Conservation (phyloP, 2,329 filamentous ascomycete species). For the Fusarium brevicatenulatum region DNA sequence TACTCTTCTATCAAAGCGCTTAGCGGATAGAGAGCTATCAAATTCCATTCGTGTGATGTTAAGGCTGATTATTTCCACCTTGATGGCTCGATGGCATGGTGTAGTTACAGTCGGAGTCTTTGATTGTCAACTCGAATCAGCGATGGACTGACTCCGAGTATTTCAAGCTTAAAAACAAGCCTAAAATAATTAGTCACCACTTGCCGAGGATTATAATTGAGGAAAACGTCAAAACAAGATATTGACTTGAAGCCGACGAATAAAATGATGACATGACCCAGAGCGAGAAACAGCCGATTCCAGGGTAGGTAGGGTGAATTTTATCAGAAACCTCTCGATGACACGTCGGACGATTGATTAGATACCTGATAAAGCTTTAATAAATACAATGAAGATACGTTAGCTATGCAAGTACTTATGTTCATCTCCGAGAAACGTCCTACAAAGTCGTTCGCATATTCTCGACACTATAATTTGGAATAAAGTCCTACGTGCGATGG, state of each 20-base stretch:
- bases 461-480: not conserved
- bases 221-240: accelerated
- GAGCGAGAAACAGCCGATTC: not conserved
- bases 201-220: accelerated
- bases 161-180: not conserved
- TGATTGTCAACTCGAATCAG: too few species aligned
- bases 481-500: accelerated
- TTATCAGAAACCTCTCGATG: not conserved
- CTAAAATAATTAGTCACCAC: not conserved
- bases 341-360: not conserved
- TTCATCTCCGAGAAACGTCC: accelerated
- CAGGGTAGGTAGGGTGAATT: not conserved
- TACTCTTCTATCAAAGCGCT: too few species aligned
- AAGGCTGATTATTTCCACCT: too few species aligned
- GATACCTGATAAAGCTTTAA: accelerated
- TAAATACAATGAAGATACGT: accelerated
- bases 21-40: too few species aligned
- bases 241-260: accelerated
- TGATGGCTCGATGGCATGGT: too few species aligned
- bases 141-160: too few species aligned
- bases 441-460: accelerated
- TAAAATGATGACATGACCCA: accelerated
- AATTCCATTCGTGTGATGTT: too few species aligned
- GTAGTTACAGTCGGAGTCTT: too few species aligned
- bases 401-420: not conserved